Percentiles rank a stretch among this genome's conserved stretches.
phyloP scores from a whole-genome alignment of 202 grass and related monocot genomes.

The Schoenoplectus triqueter region DNA sequence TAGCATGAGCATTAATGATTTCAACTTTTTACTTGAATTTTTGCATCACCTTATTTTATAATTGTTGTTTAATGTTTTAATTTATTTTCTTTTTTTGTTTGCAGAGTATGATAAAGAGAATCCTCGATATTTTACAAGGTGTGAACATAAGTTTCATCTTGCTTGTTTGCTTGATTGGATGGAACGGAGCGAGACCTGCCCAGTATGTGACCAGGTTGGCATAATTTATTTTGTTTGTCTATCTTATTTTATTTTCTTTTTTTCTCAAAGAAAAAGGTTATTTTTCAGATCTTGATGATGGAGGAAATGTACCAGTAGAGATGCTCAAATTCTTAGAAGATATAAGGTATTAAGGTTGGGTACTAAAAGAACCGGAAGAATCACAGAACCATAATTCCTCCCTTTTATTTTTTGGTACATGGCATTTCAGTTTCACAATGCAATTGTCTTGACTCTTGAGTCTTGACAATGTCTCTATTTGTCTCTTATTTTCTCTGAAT shows the following conservation, averaged over 20 bases:
- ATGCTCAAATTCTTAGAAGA: conserved; percentile 13
- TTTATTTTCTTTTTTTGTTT: conserved; percentile 20
- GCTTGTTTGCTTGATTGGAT: conserved; percentile 95
- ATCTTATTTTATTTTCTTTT: conserved; percentile 24
- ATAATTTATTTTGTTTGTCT: background rate
- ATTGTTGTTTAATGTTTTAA: background rate
- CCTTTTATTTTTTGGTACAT: background rate
- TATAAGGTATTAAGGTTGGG: conserved; percentile 8
- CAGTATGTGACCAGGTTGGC: conserved; percentile 84
- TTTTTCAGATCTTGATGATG: conserved; percentile 68
- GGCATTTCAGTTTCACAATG: background rate
- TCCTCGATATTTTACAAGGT: conserved; percentile 69
- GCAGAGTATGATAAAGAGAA: conserved; percentile 91
- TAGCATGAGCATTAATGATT: background rate
- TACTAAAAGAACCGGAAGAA: background rate
- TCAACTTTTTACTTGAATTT: background rate
- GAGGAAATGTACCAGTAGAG: conserved; percentile 56
- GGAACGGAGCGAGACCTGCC: conserved; percentile 85
- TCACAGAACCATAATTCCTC: conserved; percentile 10
- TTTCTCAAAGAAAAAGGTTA: conserved; percentile 19
- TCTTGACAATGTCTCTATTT: conserved; percentile 10
- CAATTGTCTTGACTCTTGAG: background rate
- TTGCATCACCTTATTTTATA: conserved; percentile 1
- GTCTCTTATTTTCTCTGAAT: conserved; percentile 26
- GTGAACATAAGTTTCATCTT: conserved; percentile 89